Conservation (phyloP, 2,329 filamentous ascomycete genomes). For the Diplodia seriata region DNA sequence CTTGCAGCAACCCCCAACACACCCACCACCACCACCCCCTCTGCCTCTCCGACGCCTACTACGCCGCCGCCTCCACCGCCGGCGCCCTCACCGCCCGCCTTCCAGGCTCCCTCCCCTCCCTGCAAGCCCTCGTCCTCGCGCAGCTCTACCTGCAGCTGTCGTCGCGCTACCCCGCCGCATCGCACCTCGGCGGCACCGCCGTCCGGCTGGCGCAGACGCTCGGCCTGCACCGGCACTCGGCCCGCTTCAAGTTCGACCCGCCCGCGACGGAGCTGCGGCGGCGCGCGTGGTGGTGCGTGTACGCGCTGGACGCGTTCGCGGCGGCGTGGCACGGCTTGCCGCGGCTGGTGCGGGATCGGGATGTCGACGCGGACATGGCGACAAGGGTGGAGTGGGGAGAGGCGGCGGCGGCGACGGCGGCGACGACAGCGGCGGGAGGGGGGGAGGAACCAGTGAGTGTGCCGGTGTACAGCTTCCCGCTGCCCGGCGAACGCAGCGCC, state of each 20-base stretch:
- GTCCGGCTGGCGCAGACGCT: neutral
- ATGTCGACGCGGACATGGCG: neutral
- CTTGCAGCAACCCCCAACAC: neutral
- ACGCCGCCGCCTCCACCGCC: neutral
- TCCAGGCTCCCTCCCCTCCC: neutral
- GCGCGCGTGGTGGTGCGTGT: neutral
- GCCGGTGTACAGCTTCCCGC: neutral
- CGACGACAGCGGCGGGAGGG: too few species aligned
- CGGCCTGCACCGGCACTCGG: neutral
- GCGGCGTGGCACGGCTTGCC: neutral
- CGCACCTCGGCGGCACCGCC: slow-evolving; percentile 6
- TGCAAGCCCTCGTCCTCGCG: neutral
- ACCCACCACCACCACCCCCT: neutral
- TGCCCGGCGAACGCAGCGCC: neutral
- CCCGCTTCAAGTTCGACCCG: neutral
- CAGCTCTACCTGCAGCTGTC: slow-evolving; percentile 3
- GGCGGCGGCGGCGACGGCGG: neutral
- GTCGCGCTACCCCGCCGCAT: neutral
- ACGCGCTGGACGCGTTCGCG: neutral
- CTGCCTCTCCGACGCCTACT: neutral
- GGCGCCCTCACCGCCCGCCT: neutral
- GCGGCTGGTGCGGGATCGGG: neutral
- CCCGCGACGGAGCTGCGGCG: neutral
- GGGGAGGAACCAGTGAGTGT: too few species aligned
- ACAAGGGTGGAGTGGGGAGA: neutral